Evolutionary conservation across 257 asterid genomes (phyloP).

Genomic region (Ligustrum vulgare): DNA sequence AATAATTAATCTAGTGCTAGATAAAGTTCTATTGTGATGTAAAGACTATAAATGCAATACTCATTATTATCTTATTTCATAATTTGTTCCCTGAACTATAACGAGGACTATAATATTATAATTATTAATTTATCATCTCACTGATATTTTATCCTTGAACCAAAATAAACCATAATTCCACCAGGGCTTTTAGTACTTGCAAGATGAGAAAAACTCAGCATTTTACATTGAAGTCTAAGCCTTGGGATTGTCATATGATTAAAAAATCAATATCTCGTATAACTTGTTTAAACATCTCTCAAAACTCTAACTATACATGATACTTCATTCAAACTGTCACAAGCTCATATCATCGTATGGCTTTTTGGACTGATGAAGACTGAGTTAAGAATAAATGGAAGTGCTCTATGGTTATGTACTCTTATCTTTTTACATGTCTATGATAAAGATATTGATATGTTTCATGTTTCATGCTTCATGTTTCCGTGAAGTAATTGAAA

Average conservation of each 20-base stretch:
- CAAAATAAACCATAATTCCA: background rate
- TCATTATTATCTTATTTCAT: no score
- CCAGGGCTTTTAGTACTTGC: background rate
- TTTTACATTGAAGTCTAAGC: no score
- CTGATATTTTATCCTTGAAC: background rate
- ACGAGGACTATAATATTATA: background rate
- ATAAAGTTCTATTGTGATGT: background rate
- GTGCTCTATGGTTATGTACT: background rate
- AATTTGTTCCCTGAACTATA: background rate
- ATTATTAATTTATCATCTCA: background rate
- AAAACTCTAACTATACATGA: no score
- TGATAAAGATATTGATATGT: no score
- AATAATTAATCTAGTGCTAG: background rate
- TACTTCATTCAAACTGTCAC: no score
- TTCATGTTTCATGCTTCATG: no score
- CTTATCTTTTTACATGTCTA: background rate
- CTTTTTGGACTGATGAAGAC: background rate
- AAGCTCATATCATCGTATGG: no score
- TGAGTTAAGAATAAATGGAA: background rate
- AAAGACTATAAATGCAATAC: background rate
- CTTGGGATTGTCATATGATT: no score
- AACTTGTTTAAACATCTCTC: no score
- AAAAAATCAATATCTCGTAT: no score
- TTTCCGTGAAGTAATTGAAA: background rate
- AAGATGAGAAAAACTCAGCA: background rate